Base-by-base conservation (phyloP, 192 early-diverging fungal genomes). In the Haplosporangium gracile region DNA sequence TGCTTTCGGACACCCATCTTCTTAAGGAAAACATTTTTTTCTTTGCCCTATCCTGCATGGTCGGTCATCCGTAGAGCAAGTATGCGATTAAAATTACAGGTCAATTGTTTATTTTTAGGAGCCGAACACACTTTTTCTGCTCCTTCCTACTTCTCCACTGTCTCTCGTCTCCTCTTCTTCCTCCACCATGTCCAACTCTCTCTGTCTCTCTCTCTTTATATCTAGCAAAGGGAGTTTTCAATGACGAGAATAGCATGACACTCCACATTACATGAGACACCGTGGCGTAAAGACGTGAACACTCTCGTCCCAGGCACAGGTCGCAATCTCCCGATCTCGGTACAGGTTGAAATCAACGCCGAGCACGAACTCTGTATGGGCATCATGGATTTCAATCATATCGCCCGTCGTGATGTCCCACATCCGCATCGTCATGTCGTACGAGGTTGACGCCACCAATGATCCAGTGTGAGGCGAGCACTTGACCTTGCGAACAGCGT, bases 361-460 rank as follows among this genome's bases (percentile, higher is more conserved):
- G 47, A 99, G 90, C 49, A 98, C 98, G 95, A 99, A 99, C 89
- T 99, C 99, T 2, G 95, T 95, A 79, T 99, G 98, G 70, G 89
- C 89, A 78, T 97, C 96, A 80, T 97, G 95, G 9, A 97, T 91
- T 80, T 91, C 93, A 15, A 95, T 87, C 77, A 91, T 88, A 51
- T 92, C 88, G 20, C 89, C 88, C 1, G 83, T 85, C 0, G 90
- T 78, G 9, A 91, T 91, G 88, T 99, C 96, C 98, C 98, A 99
- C 55, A 99, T 88, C 29, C 97, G 92, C 85, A 97, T 93, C 18
- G 97, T 97, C 99, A 99, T 99, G 81, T 99, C 98, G 88, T 99
- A 99, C 10, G 92, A 92, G 1, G 94, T 95, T n/a, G 94, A 93
- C 8, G 94, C 97, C 34, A 99, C 87, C 49, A 97, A 88, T 81